Percentiles rank a stretch among this genome's conserved stretches.
phyloP scores from a whole-genome alignment of 106 monocot genomes.

The Allium sativum region DNA sequence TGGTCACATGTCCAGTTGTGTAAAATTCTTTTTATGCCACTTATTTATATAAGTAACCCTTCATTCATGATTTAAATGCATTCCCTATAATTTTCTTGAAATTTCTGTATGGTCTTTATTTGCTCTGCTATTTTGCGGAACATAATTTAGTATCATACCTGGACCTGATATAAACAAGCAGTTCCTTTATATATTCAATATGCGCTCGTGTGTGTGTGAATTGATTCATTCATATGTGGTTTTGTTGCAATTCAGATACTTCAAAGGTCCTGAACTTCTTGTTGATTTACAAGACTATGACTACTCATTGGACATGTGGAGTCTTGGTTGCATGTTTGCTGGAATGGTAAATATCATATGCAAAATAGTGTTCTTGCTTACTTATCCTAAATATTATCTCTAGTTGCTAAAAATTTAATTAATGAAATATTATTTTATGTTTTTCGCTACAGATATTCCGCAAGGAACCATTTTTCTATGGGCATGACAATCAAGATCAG shows the following conservation, averaged over 20 bases:
- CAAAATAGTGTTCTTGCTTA: background rate
- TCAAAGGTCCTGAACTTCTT: constrained; percentile 92
- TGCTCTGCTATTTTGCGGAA: no score
- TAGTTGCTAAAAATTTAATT: background rate
- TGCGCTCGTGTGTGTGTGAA: background rate
- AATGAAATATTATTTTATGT: background rate
- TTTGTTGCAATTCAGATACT: constrained; percentile 43
- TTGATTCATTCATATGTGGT: background rate
- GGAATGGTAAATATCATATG: constrained; percentile 51
- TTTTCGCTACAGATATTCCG: constrained; percentile 63
- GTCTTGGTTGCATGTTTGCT: constrained; percentile 99
- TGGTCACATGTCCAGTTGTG: no score
- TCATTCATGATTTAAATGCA: no score
- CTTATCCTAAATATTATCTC: background rate
- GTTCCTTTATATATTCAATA: no score
- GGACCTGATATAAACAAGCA: no score
- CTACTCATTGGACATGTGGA: constrained; percentile 97
- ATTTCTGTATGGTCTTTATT: no score
- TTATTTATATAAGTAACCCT: no score
- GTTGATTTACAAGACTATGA: constrained; percentile 95
- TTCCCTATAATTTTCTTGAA: no score
- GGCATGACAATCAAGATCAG: constrained; percentile 87
- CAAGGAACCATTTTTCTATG: constrained; percentile 88
- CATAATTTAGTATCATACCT: no score
- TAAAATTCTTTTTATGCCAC: no score